Percentiles rank a stretch among this genome's conserved stretches.
Evolutionary conservation across 2,329 filamentous ascomycete genomes (phyloP).

Genomic region (Stylonectria norvegica): DNA sequence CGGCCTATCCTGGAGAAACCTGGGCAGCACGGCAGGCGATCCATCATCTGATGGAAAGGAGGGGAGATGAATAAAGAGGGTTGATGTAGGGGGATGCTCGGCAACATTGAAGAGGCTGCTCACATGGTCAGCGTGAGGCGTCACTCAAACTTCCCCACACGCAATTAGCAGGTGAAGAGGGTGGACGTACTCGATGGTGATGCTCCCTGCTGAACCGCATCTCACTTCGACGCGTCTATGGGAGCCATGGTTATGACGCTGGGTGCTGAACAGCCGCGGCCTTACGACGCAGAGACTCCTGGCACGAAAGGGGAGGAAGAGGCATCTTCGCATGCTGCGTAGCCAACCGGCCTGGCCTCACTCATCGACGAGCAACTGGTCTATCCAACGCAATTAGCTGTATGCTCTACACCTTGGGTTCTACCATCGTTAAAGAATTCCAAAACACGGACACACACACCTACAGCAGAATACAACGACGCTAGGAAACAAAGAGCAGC

Average conservation of each 20-base stretch:
- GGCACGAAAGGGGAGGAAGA: slow-evolving; percentile 7
- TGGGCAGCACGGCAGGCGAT: slow-evolving; percentile 33
- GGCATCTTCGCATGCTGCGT: slow-evolving; percentile 27
- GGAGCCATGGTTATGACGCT: slow-evolving; percentile 27
- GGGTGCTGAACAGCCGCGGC: slow-evolving; percentile 20
- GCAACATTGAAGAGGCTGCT: slow-evolving; percentile 48
- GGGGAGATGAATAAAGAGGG: slow-evolving; percentile 56
- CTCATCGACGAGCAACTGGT: too few relatives aligned
- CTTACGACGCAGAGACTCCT: not conserved
- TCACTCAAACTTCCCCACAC: too few relatives aligned
- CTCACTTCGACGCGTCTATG: slow-evolving; percentile 45
- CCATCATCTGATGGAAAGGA: slow-evolving; percentile 37
- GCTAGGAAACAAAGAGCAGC: too few relatives aligned
- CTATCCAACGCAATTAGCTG: too few relatives aligned
- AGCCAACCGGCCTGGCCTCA: too few relatives aligned
- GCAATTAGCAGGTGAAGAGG: not conserved
- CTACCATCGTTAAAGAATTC: too few relatives aligned
- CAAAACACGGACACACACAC: too few relatives aligned
- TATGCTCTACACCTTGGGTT: too few relatives aligned
- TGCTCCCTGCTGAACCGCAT: slow-evolving; percentile 47
- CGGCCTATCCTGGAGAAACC: slow-evolving; percentile 41
- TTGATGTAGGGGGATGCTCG: slow-evolving; percentile 34
- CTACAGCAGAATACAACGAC: too few relatives aligned
- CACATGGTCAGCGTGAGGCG: slow-evolving; percentile 19
- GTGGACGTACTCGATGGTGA: slow-evolving; percentile 49